These are phyloP conservation scores for Fusarium tupiense DNA, from an alignment of 2,329 filamentous ascomycete species.

Conservation along the genomic window DNA sequence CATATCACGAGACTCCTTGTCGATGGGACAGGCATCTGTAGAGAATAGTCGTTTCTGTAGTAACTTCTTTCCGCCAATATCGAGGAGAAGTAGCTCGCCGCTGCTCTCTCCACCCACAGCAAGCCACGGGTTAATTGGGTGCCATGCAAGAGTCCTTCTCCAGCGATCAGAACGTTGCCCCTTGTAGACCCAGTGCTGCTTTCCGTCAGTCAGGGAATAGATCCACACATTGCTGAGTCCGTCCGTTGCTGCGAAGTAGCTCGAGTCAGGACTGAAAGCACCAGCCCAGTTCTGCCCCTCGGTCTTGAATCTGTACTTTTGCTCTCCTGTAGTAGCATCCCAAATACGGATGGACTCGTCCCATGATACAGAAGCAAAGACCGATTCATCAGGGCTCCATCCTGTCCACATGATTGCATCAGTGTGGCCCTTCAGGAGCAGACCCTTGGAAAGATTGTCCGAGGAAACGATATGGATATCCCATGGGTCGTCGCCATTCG, in stretches of 20 bases:
- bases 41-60: conserved; percentile 9
- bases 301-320: conserved; percentile 9
- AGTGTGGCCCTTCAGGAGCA: conserved; percentile 1
- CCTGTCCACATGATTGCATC: conserved; percentile 22
- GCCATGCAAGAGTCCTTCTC: conserved; percentile 19
- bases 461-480: conserved; percentile 1
- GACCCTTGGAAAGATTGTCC: background rate
- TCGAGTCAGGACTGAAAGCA: conserved; percentile 5
- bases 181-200: background rate
- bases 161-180: background rate
- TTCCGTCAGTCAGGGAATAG: background rate
- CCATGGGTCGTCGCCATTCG: background rate
- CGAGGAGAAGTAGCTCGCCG: conserved; percentile 13
- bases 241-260: conserved; percentile 4
- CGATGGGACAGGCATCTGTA: background rate
- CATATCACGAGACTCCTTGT: background rate
- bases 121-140: conserved; percentile 9
- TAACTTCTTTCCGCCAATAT: background rate
- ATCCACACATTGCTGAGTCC: conserved; percentile 3
- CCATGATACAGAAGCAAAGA: conserved; percentile 25
- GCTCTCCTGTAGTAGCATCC: background rate
- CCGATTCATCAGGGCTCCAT: conserved; percentile 14
- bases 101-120: conserved; percentile 6
- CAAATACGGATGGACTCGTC: conserved; percentile 18
- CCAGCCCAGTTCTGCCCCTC: conserved; percentile 17